Evolutionary conservation across 2,329 filamentous ascomycete species (phyloP), one percentile per base, ranked within the genome.

Genomic region (Pezicula carpinea): DNA sequence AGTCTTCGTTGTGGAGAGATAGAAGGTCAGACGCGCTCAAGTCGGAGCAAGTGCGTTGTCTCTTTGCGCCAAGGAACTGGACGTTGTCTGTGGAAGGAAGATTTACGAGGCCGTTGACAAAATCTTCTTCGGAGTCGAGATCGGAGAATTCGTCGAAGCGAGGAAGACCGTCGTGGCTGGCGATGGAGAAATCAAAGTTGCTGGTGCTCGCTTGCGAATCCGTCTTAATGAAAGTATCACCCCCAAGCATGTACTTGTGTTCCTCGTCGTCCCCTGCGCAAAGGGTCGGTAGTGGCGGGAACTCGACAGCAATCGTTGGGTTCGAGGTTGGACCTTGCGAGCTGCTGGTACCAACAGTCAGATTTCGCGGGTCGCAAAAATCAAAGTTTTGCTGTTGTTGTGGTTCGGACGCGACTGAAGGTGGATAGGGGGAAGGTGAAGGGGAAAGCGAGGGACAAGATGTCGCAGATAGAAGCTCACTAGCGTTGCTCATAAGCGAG

Each of bases 331-430:
- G 42, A 54, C 58, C 46, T 48, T 76, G 52, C 5, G 19, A 15
- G 38, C 38, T 40, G 8, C 18, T 40, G 75, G 68, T 61, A 72
- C 65, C 69, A 34, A 96, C 88, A 17, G 87, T 95, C 54, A 96
- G 73, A 64, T 95, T 89, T 62, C 91, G 84, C 29, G 92, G 91
- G 64, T 96, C 91, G 69, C 92, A 96, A 66, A 93, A 95, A 69
- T 89, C 85, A 57, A 89, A 77, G 66, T 89, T 85, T 51, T 62
- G 59, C 56, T 79, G 75, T 19, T 34, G 32, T n/a, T 40, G 38
- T 14, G 38, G 38, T 62, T 89, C 85, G 2, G 82, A 82, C 39
- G 77, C 72, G 64, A 84, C 72, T 47, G 87, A 82, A 59, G 79
- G 75, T 57, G 88, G 83, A 54, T 88, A 83, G 23, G 89, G 88